Conservation (phyloP, 257 asterid genomes). For the Penstemon eatonii region DNA sequence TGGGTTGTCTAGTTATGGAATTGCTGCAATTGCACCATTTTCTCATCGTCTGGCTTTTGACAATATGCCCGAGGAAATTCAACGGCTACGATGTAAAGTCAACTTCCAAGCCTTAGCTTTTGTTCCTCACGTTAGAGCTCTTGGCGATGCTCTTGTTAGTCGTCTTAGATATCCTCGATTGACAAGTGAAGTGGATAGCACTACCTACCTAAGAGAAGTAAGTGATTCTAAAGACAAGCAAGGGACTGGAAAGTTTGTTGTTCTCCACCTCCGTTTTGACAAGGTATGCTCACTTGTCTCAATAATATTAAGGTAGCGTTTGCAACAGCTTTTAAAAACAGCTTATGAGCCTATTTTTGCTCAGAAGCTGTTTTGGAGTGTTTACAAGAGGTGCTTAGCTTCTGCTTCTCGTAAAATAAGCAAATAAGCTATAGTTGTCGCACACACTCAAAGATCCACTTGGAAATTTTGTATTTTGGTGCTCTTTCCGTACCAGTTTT, state of each 20-base stretch:
- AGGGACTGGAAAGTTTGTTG: conserved; percentile 75
- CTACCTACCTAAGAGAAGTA: conserved; percentile 49
- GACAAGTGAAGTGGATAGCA: conserved; percentile 38
- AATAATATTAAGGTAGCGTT: not conserved
- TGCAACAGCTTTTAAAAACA: no score
- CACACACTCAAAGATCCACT: no score
- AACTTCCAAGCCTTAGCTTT: conserved; percentile 85
- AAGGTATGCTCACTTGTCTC: conserved; percentile 51
- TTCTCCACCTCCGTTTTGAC: conserved; percentile 94
- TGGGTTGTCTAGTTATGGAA: conserved; percentile 67
- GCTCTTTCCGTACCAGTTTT: not conserved
- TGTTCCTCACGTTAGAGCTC: conserved; percentile 85
- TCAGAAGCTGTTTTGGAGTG: no score
- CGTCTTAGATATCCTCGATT: conserved; percentile 62
- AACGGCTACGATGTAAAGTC: conserved; percentile 92
- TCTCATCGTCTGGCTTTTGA: conserved; percentile 92
- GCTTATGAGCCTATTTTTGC: no score
- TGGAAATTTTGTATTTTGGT: not conserved
- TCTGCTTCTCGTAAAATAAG: no score
- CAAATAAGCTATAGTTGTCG: no score
- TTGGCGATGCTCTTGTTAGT: conserved; percentile 82
- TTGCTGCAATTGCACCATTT: conserved; percentile 95
- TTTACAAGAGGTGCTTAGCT: no score
- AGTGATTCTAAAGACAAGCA: conserved; percentile 36
- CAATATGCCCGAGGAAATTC: conserved; percentile 90